Base-by-base conservation (phyloP, 352 stramenopile genomes). In the Pythium apleroticum region DNA sequence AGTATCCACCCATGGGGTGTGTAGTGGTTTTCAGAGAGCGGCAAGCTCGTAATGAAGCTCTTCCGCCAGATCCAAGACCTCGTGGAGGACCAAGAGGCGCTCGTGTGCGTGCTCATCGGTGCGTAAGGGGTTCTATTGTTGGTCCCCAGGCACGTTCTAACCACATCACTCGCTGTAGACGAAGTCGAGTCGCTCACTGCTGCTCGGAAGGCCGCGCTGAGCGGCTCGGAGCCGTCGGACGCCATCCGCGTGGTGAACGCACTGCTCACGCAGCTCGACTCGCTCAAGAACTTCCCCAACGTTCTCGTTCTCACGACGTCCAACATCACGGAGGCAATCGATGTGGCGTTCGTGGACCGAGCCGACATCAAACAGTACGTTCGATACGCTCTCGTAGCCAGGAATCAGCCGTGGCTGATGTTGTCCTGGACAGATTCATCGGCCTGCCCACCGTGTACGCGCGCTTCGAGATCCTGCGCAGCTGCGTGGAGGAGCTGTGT, bases 21-120 rank as follows among this genome's bases (percentile, higher is more conserved):
- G 22, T 81, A 98, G 78, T 98, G 94, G 94, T 98, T 98, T 75
- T 97, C 86, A 19, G 94, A 98, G 67, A 97, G 86, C 50, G 94
- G 93, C 19, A 98, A 98, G 71, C 81, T 98, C 11, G 88, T 98
- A 25, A 91, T 89, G 73, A 91, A 94, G 60, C 78, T 98, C 10
- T 98, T 98, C 64, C 76, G 84, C 6, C 84, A 97, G 67, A 94
- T 98, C 37, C 76, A 91, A 54, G 91, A 98, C 45, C 78, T 98
- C 41, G 80, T 97, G 4, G 82, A 97, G 55, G 89, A 97, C 66
- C 77, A 92, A 20, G 81, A 96, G 25, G 69, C 76, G n/a, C 74
- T 98, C 3, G 77, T 98, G 35, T 97, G 79, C 68, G 90, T 98
- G 15, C 68, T 98, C 17, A 97, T 98, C 60, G 87, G 82, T 91